Evolutionary conservation across 495 filamentous ascomycete species (phyloP).

Genomic region (Pseudomonodictys pantanalensis): DNA sequence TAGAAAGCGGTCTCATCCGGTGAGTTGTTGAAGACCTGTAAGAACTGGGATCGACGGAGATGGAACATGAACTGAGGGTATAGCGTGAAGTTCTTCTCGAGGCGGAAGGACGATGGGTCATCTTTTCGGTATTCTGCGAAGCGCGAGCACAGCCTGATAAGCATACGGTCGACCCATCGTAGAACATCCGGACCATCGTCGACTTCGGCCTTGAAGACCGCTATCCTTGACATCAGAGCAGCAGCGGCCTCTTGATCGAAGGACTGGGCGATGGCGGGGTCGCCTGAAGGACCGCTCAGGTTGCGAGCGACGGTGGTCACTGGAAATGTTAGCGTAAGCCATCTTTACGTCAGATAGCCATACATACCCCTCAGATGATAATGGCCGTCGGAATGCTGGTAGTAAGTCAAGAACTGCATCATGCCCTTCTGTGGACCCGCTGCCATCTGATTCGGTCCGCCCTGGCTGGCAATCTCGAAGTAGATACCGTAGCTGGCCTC

Average conservation of each 20-base stretch:
- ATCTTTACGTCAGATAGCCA: constrained; percentile 21
- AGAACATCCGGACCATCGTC: constrained; percentile 99
- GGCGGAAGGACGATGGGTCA: constrained; percentile 92
- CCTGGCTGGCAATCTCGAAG: constrained; percentile 96
- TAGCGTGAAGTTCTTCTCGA: constrained; percentile 98
- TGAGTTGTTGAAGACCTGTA: constrained; percentile 99
- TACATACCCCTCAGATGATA: constrained; percentile 65
- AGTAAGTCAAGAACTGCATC: constrained; percentile 99
- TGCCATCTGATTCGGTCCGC: constrained; percentile 78
- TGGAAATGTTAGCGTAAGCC: constrained; percentile 36
- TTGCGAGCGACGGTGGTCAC: constrained; percentile 92
- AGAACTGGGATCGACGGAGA: constrained; percentile 90
- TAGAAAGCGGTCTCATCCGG: constrained; percentile 99
- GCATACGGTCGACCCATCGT: constrained; percentile 98
- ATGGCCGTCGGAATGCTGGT: constrained; percentile 93
- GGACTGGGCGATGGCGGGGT: constrained; percentile 94
- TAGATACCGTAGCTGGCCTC: constrained; percentile 92
- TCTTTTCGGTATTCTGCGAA: constrained; percentile 99
- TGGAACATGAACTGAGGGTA: constrained; percentile 99
- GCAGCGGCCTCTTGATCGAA: constrained; percentile 99
- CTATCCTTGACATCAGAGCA: constrained; percentile 96
- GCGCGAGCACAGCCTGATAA: constrained; percentile 91
- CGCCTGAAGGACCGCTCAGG: constrained; percentile 89
- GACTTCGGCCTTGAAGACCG: constrained; percentile 98
- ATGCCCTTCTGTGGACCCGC: constrained; percentile 87